These are phyloP conservation scores for Mycosphaerella sp. DNA, from an alignment of 2,329 filamentous ascomycete genomes.

Conservation along the genomic window DNA sequence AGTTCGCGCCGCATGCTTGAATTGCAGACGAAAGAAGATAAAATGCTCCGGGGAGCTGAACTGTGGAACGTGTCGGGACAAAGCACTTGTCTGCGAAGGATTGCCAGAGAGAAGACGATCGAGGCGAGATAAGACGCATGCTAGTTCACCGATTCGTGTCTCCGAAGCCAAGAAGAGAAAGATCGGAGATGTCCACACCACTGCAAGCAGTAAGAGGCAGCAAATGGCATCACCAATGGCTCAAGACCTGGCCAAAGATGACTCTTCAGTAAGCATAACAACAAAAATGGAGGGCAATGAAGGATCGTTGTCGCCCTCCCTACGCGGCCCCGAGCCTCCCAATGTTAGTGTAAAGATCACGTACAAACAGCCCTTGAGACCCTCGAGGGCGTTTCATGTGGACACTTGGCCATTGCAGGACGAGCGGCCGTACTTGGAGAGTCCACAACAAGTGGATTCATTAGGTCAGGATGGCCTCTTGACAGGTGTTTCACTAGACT, in stretches of 20 bases:
- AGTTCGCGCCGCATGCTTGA: slow-evolving; percentile 27
- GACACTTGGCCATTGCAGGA: slow-evolving; percentile 11
- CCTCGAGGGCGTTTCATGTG: slow-evolving; percentile 5
- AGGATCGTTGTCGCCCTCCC: background rate
- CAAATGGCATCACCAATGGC: background rate
- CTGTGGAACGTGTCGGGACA: slow-evolving; percentile 25
- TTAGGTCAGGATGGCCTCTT: background rate
- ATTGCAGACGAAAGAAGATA: slow-evolving; percentile 27
- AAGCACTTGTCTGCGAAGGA: slow-evolving; percentile 25
- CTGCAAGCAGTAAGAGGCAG: slow-evolving; percentile 1
- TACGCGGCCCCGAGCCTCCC: background rate
- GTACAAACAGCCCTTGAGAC: background rate
- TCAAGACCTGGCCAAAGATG: background rate
- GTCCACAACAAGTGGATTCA: background rate
- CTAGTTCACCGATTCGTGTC: background rate
- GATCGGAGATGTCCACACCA: background rate
- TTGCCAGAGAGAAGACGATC: slow-evolving; percentile 23
- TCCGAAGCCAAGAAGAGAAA: slow-evolving; percentile 8
- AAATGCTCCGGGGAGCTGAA: slow-evolving; percentile 25
- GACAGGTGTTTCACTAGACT: background rate
- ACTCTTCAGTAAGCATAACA: background rate
- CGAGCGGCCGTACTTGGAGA: background rate
- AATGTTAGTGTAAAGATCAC: slow-evolving; percentile 6
- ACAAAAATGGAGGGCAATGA: background rate
- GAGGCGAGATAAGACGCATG: slow-evolving; percentile 10